Evolutionary conservation across 495 filamentous ascomycete genomes (phyloP).

Genomic region (Opeltia flavorubescens): DNA sequence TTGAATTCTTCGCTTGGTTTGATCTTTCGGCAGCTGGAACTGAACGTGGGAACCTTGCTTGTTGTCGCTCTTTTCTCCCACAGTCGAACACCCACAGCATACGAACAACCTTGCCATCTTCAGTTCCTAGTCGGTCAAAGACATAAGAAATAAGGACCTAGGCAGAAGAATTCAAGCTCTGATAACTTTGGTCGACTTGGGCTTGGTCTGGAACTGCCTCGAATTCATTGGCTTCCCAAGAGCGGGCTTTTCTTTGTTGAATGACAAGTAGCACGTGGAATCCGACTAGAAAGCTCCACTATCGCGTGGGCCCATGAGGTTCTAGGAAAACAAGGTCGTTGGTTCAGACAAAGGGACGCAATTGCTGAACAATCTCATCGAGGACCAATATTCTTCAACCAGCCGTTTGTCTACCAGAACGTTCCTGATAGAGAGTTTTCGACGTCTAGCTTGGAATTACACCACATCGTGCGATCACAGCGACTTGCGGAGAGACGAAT

Average conservation of each 20-base stretch:
- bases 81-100: neutral
- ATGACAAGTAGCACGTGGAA: conserved; percentile 1
- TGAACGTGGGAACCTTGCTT: neutral
- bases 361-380: neutral
- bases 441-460: neutral
- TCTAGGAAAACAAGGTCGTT: neutral
- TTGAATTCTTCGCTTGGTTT: conserved; percentile 1
- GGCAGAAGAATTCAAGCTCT: too few relatives aligned
- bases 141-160: too few relatives aligned
- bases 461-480: too few relatives aligned
- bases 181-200: neutral
- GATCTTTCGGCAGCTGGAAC: neutral
- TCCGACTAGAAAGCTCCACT: neutral
- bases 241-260: conserved; percentile 8
- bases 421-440: neutral
- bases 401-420: neutral
- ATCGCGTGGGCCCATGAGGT: neutral
- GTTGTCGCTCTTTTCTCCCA: neutral
- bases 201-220: neutral
- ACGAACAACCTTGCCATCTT: neutral
- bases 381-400: neutral
- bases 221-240: neutral
- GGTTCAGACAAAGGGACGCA: neutral
- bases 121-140: too few relatives aligned
- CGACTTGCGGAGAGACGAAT: conserved; percentile 13